Evolutionary conservation across 768 basidiomycete genomes (phyloP), one percentile per base, ranked within the genome.

Genomic region (Galerina sulciceps): DNA sequence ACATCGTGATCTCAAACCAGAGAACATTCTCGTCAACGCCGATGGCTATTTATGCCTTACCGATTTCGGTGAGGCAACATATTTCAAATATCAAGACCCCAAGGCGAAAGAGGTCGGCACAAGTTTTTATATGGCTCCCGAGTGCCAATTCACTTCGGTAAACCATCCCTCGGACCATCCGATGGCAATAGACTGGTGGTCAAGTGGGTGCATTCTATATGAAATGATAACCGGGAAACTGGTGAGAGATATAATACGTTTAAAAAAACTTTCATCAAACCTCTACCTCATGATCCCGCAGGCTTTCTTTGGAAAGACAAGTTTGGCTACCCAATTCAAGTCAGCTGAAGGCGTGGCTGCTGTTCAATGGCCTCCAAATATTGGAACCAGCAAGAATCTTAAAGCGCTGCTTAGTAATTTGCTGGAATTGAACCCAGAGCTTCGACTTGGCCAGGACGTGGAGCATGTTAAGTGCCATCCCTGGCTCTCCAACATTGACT

Each of bases 1-100:
- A 6, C 84, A 86, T 57, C 76, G 83, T 17, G 85, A 87, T 64
- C 54, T 88, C 17, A 86, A 87, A 64, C 84, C 85, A 1, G 79
- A 78, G 17, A 87, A 86, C 49, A 77, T 88, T 47, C 75, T 87
- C 50, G 57, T 88, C 57, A 83, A 81, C 42, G 63, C 74, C 2
- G 83, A 85, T 64, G 86, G 85, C 22, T 87, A 87, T 62, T 72
- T 86, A 23, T 67, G 72, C 55, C 58, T 88, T 0, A 76, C 76
- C 9, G 85, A 87, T 63, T 84, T 88, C 61, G 85, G 84, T 3
- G 58, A 71, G 20, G 73, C 80, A 5, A 59, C 70, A 0, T 67
- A 43, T 36, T 49, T 55, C 60, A 59, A 70, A 8, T 67, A 59
- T 36, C 65, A 67, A 6, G 50, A 58, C 4, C 52, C 23, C 4